Evolutionary conservation across 306 rosid species (phyloP), one percentile per base, ranked within the genome.

Genomic region (Trifolium pratense): DNA sequence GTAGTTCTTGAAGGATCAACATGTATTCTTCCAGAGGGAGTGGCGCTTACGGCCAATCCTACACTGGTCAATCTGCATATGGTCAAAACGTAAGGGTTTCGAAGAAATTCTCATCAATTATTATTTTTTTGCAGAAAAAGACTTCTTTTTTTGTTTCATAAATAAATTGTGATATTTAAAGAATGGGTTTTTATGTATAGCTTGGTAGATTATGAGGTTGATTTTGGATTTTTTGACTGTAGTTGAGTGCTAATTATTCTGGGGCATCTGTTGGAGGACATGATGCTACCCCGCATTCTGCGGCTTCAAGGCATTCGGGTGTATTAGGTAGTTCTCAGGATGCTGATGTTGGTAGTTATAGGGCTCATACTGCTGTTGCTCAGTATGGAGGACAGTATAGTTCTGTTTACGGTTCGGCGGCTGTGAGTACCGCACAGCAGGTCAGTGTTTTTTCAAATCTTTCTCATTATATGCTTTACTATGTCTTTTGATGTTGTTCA

Each of bases 341-440:
- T 46, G 89, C 84, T 39, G 97, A 90, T 62, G 90, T 79, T 77
- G 55, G 85, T 52, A 96, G 84, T 5, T 91, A 88, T 62, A 78
- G 96, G 75, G 56, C 90, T 75, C 96, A 88, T 84, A 62, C 89
- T 73, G 84, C 97, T 62, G 80, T 87, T 7, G 45, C 86, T 3
- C 97, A 94, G 70, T 94, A 91, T 74, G 99, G 97, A 71, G 96
- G 97, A 7, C 97, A 91, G 59, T 94, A 94, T 83, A 86, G 96
- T 74, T 90, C 96, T 53, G 88, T 91, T 42, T 94, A 94, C 68
- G 92, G 97, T 4, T 87, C 97, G 9, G 74, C 91, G 74, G 84
- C 89, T 64, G 70, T 91, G 86, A 88, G 91, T 69, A 77, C 84
- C 75, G 87, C 86, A 37, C 86, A 88, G 32, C 96, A 91, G 96